Base-by-base conservation (phyloP, 371 early-diverging fungal genomes). In the Mucor mucedo region DNA sequence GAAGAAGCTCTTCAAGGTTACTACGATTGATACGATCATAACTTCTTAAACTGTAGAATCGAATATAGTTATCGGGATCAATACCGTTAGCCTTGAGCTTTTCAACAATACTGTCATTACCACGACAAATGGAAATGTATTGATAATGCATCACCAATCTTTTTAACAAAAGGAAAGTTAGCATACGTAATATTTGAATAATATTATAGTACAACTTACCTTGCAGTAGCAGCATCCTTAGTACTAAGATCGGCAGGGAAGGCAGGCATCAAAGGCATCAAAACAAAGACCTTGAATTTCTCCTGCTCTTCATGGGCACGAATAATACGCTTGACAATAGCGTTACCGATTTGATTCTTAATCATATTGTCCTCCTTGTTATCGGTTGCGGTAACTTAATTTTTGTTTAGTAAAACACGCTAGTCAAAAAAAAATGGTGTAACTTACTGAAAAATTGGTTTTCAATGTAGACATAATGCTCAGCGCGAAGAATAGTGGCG, bases 261-360 rank as follows among this genome's bases (percentile, higher is more conserved):
- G 13, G 94, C 96, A 16, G 98, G 98, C 84, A 95, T 87, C 55
- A 96, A 76, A 10, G 98, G 98, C 83, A 97, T 92, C 38, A 97
- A 68, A 39, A 98, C 91, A 69, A 94, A 89, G 21, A 94, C 91
- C 42, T 89, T 87, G 82, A 95, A 96, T 48, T 86, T 84, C n/a
- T 84, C 80, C 6, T 77, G 74, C 7, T 88, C 82, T 52, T 79
- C 63, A 57, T 92, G 84, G 9, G 98, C 98, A 33, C 85, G 82
- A 45, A 86, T 72, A 49, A 98, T 93, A 47, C 96, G 86, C 41
- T 90, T 83, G 4, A 92, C 86, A 52, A 98, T 77, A 14, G 91
- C 93, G 57, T 84, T 72, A 39, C 91, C 96, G 38, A 95, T 89
- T 52, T 74, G 82, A 68, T 92, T 91, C 75, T 92, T 88, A 68